These are phyloP conservation scores for Gleditsia sinensis DNA, from an alignment of 306 rosid species.

Conservation along the genomic window DNA sequence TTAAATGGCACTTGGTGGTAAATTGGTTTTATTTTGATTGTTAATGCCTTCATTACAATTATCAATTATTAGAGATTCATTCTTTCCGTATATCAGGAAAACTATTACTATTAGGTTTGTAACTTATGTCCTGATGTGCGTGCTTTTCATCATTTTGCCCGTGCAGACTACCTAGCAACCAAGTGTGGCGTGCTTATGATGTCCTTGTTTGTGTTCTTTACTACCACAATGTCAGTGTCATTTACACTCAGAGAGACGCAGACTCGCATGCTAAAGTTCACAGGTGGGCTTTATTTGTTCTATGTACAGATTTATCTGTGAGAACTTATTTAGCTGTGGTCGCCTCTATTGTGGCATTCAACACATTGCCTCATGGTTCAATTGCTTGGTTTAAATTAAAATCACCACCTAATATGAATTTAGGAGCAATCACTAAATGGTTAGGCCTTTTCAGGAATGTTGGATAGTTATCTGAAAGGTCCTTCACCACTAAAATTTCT, in stretches of 20 bases:
- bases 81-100: not conserved
- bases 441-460: not conserved
- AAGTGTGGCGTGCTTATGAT: conserved; percentile 98
- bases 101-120: conserved; percentile 19
- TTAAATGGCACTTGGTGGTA: not conserved
- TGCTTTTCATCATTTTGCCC: conserved; percentile 11
- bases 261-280: conserved; percentile 96
- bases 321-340: conserved; percentile 7
- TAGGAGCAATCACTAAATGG: conserved; percentile 1
- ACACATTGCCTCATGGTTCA: conserved; percentile 11
- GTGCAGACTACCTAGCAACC: conserved; percentile 88
- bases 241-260: conserved; percentile 96
- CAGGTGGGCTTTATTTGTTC: conserved; percentile 56
- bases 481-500: conserved; percentile 18
- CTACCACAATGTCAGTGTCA: conserved; percentile 96
- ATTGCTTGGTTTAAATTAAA: conserved; percentile 11
- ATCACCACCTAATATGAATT: not conserved
- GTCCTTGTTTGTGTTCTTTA: conserved; percentile 93
- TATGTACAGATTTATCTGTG: conserved; percentile 14
- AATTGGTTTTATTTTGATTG: not conserved
- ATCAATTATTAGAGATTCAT: not conserved
- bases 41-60: not conserved
- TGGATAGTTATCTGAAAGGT: conserved; percentile 1
- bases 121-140: not conserved
- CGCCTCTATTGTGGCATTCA: conserved; percentile 23